Evolutionary conservation across 371 early-diverging fungal genomes (phyloP), one percentile per base, ranked within the genome.

Genomic region (Mortierella sp.): DNA sequence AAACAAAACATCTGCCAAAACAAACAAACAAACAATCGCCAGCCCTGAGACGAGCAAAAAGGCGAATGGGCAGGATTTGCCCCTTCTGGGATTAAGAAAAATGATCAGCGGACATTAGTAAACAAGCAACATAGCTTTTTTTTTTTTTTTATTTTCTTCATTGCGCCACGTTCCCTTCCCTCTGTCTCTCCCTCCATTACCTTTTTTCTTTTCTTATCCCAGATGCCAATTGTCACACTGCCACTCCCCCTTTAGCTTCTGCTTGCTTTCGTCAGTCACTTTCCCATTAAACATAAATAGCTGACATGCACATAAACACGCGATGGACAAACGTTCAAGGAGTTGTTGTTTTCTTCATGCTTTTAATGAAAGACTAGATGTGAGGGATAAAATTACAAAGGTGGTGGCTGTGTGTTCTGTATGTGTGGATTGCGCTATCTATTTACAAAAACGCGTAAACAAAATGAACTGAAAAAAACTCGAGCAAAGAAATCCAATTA

Each of bases 301-400:
- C 54, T 8, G 6, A 64, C 10, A 37, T 16, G 21, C 2, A 6
- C 24, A 34, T 16, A 10, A 16, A 34, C 34, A 19, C 19, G 43
- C 43, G 43, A 6, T 6, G 2, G 43, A 40, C 6, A 40, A 40
- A 40, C 43, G 6, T 40, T 40, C 43, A 40, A 40, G 43, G 43
- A 40, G 43, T 64, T 37, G 19, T 26, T 44, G 9, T 46, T 28
- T 48, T 46, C 44, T 70, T 70, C 44, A n/a, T 46, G 24, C 48
- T 44, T 70, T 46, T 64, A 37, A 34, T 64, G 37, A 61, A 61
- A 34, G 50, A 50, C 11, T 34, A 16, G 61, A 61, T 61, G 34
- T 31, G 61, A 21, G 46, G 28, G 21, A 64, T 64, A 64, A 73
- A 55, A 57, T 73, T 73, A 73, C 73, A 73, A 55, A 64, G 40